phyloP scores from a whole-genome alignment of 2,329 filamentous ascomycete genomes.

The Penicillium sp. region DNA sequence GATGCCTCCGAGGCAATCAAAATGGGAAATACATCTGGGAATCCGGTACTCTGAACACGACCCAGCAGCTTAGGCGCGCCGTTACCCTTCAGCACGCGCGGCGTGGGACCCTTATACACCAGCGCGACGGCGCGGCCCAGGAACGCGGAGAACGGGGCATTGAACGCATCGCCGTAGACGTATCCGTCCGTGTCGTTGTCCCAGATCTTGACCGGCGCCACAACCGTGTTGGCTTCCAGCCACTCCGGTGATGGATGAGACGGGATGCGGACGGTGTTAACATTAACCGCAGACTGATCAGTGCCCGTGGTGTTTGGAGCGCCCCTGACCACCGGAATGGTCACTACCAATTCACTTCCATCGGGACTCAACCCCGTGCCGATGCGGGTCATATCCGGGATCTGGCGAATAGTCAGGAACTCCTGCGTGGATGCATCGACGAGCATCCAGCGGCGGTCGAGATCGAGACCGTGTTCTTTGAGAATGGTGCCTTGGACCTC shows the following conservation, averaged over 20 bases:
- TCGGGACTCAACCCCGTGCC: constrained; percentile 53
- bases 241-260: constrained; percentile 57
- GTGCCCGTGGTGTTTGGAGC: background rate
- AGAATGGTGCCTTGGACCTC: constrained; percentile 55
- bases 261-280: constrained; percentile 51
- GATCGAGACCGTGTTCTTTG: constrained; percentile 58
- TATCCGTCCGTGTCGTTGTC: constrained; percentile 59
- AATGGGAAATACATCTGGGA: constrained; percentile 62
- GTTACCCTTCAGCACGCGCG: constrained; percentile 58
- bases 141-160: constrained; percentile 57
- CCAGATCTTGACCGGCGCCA: constrained; percentile 60
- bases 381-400: constrained; percentile 64
- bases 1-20: constrained; percentile 59
- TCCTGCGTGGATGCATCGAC: constrained; percentile 54
- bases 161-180: constrained; percentile 55
- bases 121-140: constrained; percentile 58
- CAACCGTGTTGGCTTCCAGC: constrained; percentile 56
- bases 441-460: constrained; percentile 70
- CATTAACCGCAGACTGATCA: background rate
- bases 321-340: constrained; percentile 34
- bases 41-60: constrained; percentile 56
- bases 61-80: constrained; percentile 57
- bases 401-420: constrained; percentile 64
- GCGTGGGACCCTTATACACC: constrained; percentile 63
- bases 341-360: constrained; percentile 47